phyloP scores from a whole-genome alignment of 2,329 filamentous ascomycete genomes.

The Trichophaea hybrida region DNA sequence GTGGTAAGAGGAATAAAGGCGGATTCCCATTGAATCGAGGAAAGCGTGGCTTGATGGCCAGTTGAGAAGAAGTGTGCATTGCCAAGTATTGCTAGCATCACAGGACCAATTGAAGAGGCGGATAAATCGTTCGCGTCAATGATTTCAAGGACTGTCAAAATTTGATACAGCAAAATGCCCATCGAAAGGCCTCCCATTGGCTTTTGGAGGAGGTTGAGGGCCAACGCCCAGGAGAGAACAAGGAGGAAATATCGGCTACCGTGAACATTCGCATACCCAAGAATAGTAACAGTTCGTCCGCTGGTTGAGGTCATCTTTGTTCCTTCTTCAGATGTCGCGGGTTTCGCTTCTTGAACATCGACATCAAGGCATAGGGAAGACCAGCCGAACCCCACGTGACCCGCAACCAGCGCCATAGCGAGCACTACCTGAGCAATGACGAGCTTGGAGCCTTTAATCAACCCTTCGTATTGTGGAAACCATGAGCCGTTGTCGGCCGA shows the following conservation, averaged over 20 bases:
- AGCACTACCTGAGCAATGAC: constrained; percentile 68
- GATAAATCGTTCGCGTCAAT: constrained; percentile 47
- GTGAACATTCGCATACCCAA: constrained; percentile 87
- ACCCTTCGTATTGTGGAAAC: constrained; percentile 47
- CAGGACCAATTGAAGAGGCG: constrained; percentile 61
- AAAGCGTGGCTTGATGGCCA: constrained; percentile 77
- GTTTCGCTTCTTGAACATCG: constrained; percentile 33
- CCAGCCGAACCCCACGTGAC: constrained; percentile 73
- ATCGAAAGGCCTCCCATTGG: constrained; percentile 85
- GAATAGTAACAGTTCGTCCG: constrained; percentile 49
- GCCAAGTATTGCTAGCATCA: constrained; percentile 74
- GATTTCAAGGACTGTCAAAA: constrained; percentile 60
- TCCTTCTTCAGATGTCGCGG: constrained; percentile 14
- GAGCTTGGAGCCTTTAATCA: constrained; percentile 59
- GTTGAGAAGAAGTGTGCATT: constrained; percentile 97
- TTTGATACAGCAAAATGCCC: constrained; percentile 71
- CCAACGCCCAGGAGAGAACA: constrained; percentile 61
- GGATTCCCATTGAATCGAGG: constrained; percentile 87
- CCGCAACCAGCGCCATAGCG: constrained; percentile 65
- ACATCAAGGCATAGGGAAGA: constrained; percentile 73
- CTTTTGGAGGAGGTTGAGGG: constrained; percentile 70
- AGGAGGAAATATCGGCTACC: constrained; percentile 81
- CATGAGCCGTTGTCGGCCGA: constrained; percentile 76
- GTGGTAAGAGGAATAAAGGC: constrained; percentile 78
- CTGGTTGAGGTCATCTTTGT: constrained; percentile 31